These are phyloP conservation scores for Solanum chilense DNA, from an alignment of 257 asterid species.

Conservation along the genomic window DNA sequence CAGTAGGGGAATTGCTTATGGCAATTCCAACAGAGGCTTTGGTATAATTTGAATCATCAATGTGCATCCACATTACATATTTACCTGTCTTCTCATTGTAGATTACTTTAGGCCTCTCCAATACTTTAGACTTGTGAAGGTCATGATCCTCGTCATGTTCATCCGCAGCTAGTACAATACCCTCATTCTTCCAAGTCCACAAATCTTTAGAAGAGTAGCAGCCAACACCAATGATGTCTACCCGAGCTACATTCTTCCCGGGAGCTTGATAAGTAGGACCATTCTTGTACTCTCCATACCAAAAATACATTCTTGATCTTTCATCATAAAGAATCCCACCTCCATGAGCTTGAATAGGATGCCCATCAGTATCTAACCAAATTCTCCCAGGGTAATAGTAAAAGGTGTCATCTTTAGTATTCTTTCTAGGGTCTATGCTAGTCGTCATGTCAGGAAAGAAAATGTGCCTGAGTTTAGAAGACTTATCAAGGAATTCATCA, in stretches of 20 bases:
- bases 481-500: constrained; percentile 25
- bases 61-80: constrained; percentile 76
- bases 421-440: constrained; percentile 32
- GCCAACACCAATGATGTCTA: constrained; percentile 58
- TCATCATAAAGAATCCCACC: constrained; percentile 49
- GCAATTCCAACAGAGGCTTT: constrained; percentile 69
- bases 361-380: constrained; percentile 65
- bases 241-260: constrained; percentile 40
- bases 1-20: constrained; percentile 36
- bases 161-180: constrained; percentile 45
- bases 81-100: constrained; percentile 31
- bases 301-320: constrained; percentile 30
- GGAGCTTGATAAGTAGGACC: constrained; percentile 38
- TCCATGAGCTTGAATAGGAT: constrained; percentile 70
- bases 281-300: constrained; percentile 67
- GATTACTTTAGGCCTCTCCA: constrained; percentile 74
- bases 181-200: constrained; percentile 61
- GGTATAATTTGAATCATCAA: constrained; percentile 40
- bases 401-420: neutral
- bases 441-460: constrained; percentile 37
- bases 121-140: constrained; percentile 39
- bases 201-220: constrained; percentile 60
- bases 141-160: constrained; percentile 30
- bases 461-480: constrained; percentile 14
- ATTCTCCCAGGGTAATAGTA: constrained; percentile 33